Percentiles rank a stretch among this genome's conserved stretches.
phyloP scores from a whole-genome alignment of 495 filamentous ascomycete species.

The Opeltia flavorubescens region DNA sequence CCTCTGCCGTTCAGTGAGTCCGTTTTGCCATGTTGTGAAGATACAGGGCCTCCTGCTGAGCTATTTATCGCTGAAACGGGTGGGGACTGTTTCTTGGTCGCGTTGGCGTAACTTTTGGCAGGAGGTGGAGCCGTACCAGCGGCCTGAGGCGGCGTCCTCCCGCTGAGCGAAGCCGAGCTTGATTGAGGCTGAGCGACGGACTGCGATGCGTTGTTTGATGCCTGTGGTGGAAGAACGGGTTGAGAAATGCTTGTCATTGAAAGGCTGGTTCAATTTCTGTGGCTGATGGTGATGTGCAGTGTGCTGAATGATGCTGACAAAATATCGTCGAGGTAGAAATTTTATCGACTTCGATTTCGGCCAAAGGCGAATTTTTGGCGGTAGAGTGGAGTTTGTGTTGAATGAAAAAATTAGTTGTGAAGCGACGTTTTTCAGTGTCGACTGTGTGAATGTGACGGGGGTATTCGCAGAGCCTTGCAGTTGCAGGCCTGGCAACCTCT shows the following conservation, averaged over 20 bases:
- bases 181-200: slow-evolving; percentile 31
- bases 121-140: slow-evolving; percentile 47
- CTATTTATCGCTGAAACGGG: slow-evolving; percentile 57
- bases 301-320: too few species aligned
- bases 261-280: slow-evolving; percentile 13
- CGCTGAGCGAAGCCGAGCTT: slow-evolving; percentile 42
- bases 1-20: slow-evolving; percentile 71
- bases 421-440: background rate
- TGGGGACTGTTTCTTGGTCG: slow-evolving; percentile 59
- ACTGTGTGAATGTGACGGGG: background rate
- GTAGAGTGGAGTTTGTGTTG: slow-evolving; percentile 6
- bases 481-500: slow-evolving; percentile 7
- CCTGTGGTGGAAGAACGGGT: slow-evolving; percentile 38
- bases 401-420: background rate
- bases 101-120: slow-evolving; percentile 47
- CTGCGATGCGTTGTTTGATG: slow-evolving; percentile 37
- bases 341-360: too few species aligned
- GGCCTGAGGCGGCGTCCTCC: slow-evolving; percentile 44
- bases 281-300: too few species aligned
- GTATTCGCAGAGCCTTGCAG: slow-evolving; percentile 10
- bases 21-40: slow-evolving; percentile 67
- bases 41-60: slow-evolving; percentile 55
- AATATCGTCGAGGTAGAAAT: too few species aligned
- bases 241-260: slow-evolving; percentile 25
- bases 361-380: slow-evolving; percentile 7